phyloP scores from a whole-genome alignment of 164 flowering plant genomes.

The Brasenia schreberi region DNA sequence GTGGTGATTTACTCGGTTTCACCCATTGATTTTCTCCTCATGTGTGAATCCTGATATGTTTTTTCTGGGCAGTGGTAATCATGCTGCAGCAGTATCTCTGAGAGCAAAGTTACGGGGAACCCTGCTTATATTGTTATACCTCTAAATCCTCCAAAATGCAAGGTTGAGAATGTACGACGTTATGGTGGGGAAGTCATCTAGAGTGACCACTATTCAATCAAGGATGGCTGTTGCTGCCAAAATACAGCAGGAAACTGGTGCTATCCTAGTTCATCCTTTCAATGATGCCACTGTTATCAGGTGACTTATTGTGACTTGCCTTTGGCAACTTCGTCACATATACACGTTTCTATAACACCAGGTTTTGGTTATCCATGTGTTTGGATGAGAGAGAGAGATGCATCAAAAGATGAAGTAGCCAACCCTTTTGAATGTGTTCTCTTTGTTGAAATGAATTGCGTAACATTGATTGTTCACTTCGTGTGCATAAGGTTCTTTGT shows the following conservation, averaged over 20 bases:
- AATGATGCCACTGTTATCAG: slow-evolving; percentile 71
- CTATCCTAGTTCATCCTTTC: slow-evolving; percentile 69
- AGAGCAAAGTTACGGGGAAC: slow-evolving; percentile 69
- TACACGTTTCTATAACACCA: too few relatives aligned
- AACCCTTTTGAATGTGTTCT: too few relatives aligned
- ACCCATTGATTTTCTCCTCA: too few relatives aligned
- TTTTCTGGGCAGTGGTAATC: slow-evolving; percentile 56
- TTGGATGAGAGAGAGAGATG: too few relatives aligned
- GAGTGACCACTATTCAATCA: slow-evolving; percentile 65
- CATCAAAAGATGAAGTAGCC: too few relatives aligned
- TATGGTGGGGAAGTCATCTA: slow-evolving; percentile 70
- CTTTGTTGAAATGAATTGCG: too few relatives aligned
- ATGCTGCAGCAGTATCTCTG: slow-evolving; percentile 90
- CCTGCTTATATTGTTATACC: slow-evolving; percentile 86
- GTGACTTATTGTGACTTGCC: slow-evolving; percentile 15
- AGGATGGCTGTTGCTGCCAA: slow-evolving; percentile 46
- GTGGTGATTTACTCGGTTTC: too few relatives aligned
- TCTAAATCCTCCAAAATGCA: slow-evolving; percentile 76
- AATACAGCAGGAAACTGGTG: slow-evolving; percentile 71
- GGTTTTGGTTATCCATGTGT: too few relatives aligned
- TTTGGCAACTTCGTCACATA: too few relatives aligned
- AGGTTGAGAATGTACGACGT: slow-evolving; percentile 78
- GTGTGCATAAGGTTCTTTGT: too few relatives aligned
- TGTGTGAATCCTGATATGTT: too few relatives aligned
- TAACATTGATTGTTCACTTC: too few relatives aligned